A percentile compares a stretch with the other conserved stretches of the same genome.
These are phyloP conservation scores for Pachyrhizus erosus DNA, from an alignment of 306 rosid species.

Conservation along the genomic window DNA sequence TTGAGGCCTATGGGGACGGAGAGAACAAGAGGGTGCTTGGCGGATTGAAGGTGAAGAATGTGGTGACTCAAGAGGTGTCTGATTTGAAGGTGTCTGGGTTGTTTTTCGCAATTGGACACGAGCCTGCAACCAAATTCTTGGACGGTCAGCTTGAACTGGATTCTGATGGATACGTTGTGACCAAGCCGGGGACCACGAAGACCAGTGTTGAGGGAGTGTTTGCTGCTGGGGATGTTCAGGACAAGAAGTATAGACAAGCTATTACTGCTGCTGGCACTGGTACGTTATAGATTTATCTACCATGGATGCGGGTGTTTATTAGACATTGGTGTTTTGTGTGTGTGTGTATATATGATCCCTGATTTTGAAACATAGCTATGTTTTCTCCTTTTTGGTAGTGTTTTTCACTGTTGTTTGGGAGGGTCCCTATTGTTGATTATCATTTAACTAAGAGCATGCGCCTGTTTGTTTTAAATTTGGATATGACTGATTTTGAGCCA, in stretches of 20 bases:
- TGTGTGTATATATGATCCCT: slow-evolving; percentile 14
- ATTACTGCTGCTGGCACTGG: slow-evolving; percentile 91
- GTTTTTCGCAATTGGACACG: slow-evolving; percentile 91
- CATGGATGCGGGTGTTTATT: background rate
- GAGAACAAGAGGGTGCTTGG: slow-evolving; percentile 56
- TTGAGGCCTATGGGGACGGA: slow-evolving; percentile 61
- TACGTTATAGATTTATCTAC: slow-evolving; percentile 25
- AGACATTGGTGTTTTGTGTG: background rate
- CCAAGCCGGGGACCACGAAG: slow-evolving; percentile 67
- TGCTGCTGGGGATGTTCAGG: slow-evolving; percentile 96
- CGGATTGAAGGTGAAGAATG: slow-evolving; percentile 72
- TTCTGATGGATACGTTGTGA: slow-evolving; percentile 70
- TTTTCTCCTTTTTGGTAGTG: background rate
- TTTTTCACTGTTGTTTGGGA: background rate
- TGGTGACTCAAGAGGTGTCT: slow-evolving; percentile 58
- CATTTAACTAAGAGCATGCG: background rate
- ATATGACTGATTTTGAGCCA: background rate
- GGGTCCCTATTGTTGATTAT: background rate
- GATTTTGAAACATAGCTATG: background rate
- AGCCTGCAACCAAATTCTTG: slow-evolving; percentile 83
- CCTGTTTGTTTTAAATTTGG: background rate
- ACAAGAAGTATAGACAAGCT: slow-evolving; percentile 95
- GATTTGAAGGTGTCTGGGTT: slow-evolving; percentile 78
- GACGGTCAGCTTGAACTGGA: slow-evolving; percentile 75
- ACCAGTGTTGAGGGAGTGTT: slow-evolving; percentile 81